Evolutionary conservation across 257 asterid species (phyloP), one percentile per base, ranked within the genome.

Genomic region (Nicotiana otophora): DNA sequence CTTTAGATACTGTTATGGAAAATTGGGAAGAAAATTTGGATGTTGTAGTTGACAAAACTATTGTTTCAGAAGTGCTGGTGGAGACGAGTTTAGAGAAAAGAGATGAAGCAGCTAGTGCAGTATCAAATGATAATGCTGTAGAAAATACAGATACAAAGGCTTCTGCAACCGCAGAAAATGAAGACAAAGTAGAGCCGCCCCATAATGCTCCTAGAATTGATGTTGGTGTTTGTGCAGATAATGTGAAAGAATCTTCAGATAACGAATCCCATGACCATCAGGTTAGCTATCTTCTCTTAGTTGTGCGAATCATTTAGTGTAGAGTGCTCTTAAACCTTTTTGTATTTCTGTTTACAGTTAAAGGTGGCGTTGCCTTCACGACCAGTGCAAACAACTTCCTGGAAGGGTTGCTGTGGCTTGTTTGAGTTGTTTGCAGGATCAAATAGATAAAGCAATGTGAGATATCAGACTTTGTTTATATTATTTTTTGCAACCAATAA

Each of bases 381-480:
- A 70, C 88, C 88, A 1, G 90, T 70, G 85, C 85, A 88, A 72
- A 89, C 85, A 74, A 86, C 95, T 60, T 89, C 95, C n/a, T 91
- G 90, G 97, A 88, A 86, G 89, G 82, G 87, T 84, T 93, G 95
- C 70, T 93, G 95, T 89, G 98, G 97, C 78, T 86, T 93, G 81
- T 86, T 89, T 75, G 97, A 93, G 58, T 80, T 63, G 85, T 88
- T 92, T 78, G 64, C 87, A 3, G 84, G 88, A 66, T 87, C 92
- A 54, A 14, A 81, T 80, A 82, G 87, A 81, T 91, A 87, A 86
- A 34, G 57, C 20, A 61, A 84, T 88, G 95, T 87, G n/a, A 69
- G 81, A 53, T 58, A 28, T 26, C 63, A 15, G 62, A 26, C 79
- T 75, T 75, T 15, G 26, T 51, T 19, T 2, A 26, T 7, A 48